Conservation (phyloP, 257 asterid genomes). For the Jaltomata sinuosa region DNA sequence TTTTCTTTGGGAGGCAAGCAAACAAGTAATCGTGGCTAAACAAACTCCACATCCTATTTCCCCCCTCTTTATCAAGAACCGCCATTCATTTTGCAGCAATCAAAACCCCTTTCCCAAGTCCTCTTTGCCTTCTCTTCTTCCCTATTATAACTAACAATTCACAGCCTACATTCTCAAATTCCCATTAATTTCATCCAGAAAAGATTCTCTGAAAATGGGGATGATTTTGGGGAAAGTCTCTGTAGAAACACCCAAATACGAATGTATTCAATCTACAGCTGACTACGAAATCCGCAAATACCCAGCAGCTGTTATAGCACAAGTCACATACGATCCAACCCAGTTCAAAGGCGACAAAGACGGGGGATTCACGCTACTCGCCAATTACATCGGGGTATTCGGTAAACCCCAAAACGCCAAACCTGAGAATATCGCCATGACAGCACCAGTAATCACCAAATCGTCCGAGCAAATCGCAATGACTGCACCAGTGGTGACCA, state of each 20-base stretch:
- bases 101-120: neutral
- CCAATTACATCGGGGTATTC: slow-evolving; percentile 69
- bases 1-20: neutral
- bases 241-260: slow-evolving; percentile 71
- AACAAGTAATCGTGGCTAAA: neutral
- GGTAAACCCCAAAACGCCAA: slow-evolving; percentile 66
- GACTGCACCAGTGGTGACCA: slow-evolving; percentile 86
- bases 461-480: slow-evolving; percentile 49
- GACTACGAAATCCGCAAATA: slow-evolving; percentile 81
- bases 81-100: neutral
- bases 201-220: slow-evolving; percentile 37
- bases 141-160: neutral
- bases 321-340: slow-evolving; percentile 66
- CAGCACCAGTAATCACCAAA: slow-evolving; percentile 74
- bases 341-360: slow-evolving; percentile 57
- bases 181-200: neutral
- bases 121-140: neutral
- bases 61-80: neutral
- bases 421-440: slow-evolving; percentile 70
- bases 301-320: slow-evolving; percentile 61
- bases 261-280: slow-evolving; percentile 29
- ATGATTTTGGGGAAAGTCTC: slow-evolving; percentile 58
- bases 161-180: neutral
- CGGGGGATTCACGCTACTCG: slow-evolving; percentile 70
- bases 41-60: neutral